These are phyloP conservation scores for Acrasis kona DNA, from an alignment of 78 protist species.

Conservation along the genomic window DNA sequence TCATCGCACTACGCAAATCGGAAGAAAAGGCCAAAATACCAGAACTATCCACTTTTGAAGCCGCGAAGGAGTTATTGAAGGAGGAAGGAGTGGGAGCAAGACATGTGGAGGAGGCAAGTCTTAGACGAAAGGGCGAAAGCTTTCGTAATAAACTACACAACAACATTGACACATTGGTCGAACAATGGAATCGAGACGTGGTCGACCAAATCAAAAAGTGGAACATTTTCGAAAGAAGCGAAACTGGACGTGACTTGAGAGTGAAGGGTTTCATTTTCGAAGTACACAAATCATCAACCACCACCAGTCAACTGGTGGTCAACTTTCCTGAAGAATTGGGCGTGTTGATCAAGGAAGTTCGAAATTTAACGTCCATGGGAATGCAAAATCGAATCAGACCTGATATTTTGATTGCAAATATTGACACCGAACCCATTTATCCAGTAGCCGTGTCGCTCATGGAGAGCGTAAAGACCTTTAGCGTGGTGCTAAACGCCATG, in stretches of 20 bases:
- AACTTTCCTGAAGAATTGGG: constrained; percentile 55
- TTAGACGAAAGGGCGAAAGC: constrained; percentile 19
- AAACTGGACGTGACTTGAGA: background rate
- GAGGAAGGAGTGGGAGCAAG: constrained; percentile 32
- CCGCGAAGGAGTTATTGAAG: constrained; percentile 40
- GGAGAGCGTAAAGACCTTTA: constrained; percentile 37
- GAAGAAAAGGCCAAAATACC: constrained; percentile 49
- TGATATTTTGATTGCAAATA: constrained; percentile 23
- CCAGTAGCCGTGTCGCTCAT: constrained; percentile 61
- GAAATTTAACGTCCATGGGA: constrained; percentile 60
- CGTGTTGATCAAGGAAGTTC: constrained; percentile 69
- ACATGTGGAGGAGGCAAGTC: constrained; percentile 13
- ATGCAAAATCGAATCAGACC: constrained; percentile 41
- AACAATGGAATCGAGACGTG: constrained; percentile 40
- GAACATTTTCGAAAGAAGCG: constrained; percentile 40
- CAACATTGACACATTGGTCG: constrained; percentile 6
- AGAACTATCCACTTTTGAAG: constrained; percentile 1
- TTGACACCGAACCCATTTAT: constrained; percentile 44
- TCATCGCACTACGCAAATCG: background rate
- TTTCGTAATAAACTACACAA: constrained; percentile 40
- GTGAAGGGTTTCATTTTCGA: background rate
- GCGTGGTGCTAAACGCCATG: background rate
- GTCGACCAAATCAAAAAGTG: constrained; percentile 42
- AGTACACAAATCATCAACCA: background rate
- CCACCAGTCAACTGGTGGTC: constrained; percentile 33